These are phyloP conservation scores for Paramicrosporidium saccamoebae DNA, from an alignment of 371 early-diverging fungal species.

Conservation along the genomic window DNA sequence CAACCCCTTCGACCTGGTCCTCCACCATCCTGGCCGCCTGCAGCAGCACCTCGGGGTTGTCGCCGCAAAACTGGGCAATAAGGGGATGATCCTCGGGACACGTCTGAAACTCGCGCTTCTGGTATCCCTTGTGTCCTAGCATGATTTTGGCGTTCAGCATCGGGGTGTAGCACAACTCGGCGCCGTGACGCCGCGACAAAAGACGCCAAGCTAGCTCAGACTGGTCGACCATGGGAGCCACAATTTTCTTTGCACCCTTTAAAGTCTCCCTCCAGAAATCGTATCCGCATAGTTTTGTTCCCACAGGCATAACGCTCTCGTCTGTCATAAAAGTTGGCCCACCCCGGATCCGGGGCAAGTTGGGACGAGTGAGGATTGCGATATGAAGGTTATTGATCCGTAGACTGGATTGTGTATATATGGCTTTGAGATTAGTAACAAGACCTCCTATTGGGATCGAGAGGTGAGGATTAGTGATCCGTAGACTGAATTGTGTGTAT, in stretches of 20 bases:
- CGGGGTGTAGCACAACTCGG: slow-evolving; percentile 85
- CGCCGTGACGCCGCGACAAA: slow-evolving; percentile 58
- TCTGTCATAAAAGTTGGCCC: too few relatives aligned
- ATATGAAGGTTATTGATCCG: too few relatives aligned
- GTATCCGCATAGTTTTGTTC: slow-evolving; percentile 33
- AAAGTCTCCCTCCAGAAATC: slow-evolving; percentile 34
- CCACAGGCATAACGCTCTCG: too few relatives aligned
- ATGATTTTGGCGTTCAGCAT: slow-evolving; percentile 88
- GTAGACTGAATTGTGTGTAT: too few relatives aligned
- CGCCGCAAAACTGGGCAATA: slow-evolving; percentile 92
- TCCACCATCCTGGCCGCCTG: slow-evolving; percentile 52
- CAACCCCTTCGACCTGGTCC: slow-evolving; percentile 71
- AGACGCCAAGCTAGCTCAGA: slow-evolving; percentile 72
- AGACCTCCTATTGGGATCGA: too few relatives aligned
- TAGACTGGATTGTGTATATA: too few relatives aligned
- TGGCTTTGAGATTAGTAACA: too few relatives aligned
- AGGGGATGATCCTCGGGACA: slow-evolving; percentile 45
- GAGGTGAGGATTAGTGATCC: too few relatives aligned
- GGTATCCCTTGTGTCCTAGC: slow-evolving; percentile 16
- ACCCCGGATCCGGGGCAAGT: too few relatives aligned
- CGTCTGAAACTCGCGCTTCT: slow-evolving; percentile 35
- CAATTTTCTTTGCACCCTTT: slow-evolving; percentile 28
- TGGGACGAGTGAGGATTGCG: too few relatives aligned
- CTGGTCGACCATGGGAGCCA: slow-evolving; percentile 87
- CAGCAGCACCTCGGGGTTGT: slow-evolving; percentile 57